Conservation (phyloP, 1,139 yeast species). For the Magnusiomyces magnusii region DNA sequence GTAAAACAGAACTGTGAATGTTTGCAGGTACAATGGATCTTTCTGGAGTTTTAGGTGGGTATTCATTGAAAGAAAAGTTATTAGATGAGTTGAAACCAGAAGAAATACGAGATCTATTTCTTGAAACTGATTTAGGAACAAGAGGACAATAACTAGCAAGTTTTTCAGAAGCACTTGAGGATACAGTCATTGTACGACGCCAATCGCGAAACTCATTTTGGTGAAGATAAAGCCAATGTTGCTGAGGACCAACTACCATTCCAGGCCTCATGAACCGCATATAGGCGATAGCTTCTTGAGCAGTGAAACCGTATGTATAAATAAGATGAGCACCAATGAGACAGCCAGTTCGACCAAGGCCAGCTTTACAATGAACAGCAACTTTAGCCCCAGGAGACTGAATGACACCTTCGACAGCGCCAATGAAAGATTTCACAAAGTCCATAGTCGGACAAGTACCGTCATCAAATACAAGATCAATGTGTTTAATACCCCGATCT, state of each 20-base stretch:
- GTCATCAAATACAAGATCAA: constrained; percentile 95
- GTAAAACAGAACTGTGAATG: constrained; percentile 62
- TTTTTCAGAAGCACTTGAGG: constrained; percentile 56
- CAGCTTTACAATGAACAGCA: constrained; percentile 98
- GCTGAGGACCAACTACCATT: constrained; percentile 99
- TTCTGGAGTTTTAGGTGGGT: constrained; percentile 61
- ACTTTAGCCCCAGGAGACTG: constrained; percentile 84
- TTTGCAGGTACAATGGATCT: constrained; percentile 67
- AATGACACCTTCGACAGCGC: constrained; percentile 88
- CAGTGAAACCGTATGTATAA: constrained; percentile 94
- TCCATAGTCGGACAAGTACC: constrained; percentile 97
- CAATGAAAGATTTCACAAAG: constrained; percentile 83
- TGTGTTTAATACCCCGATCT: constrained; percentile 73
- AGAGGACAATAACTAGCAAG: constrained; percentile 75
- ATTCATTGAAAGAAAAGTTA: background rate
- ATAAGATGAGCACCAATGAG: constrained; percentile 94
- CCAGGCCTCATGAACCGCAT: constrained; percentile 97
- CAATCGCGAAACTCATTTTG: constrained; percentile 95
- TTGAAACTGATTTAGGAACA: constrained; percentile 35
- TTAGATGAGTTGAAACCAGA: too few species aligned
- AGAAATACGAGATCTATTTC: background rate
- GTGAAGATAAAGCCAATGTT: constrained; percentile 94
- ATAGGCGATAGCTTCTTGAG: constrained; percentile 92
- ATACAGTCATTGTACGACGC: constrained; percentile 88
- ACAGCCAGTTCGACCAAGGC: constrained; percentile 96